Evolutionary conservation across 2,329 filamentous ascomycete species (phyloP), one percentile per base, ranked within the genome.

Genomic region (Cryphonectria japonica): DNA sequence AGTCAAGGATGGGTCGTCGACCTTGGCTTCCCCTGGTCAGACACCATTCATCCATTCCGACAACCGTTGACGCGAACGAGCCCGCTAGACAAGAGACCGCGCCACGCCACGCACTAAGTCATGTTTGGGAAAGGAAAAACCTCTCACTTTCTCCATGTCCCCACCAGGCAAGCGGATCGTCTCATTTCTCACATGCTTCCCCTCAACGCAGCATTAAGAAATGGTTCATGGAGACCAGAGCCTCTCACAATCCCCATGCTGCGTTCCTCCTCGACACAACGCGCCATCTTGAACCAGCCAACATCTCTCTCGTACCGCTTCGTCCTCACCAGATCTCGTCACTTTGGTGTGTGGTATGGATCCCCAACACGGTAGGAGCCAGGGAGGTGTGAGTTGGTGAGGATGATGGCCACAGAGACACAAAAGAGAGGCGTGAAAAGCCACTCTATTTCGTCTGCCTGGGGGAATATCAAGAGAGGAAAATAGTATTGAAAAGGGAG

Each of bases 1-100:
- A 39, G 41, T 65, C 62, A 65, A 65, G 62, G 62, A 65, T 65
- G 22, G 50, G 22, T 29, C 16, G 62, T 19, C 39, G 39, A 34
- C 39, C 43, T 52, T 37, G 41, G 61, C 19, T 19, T 61, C 26
- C 26, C 57, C 57, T 29, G 19, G 59, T n/a, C 59, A 61, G 22
- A 61, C 29, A 39, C 59, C 34, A n/a, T n/a, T 32, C 59, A 61
- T 14, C 32, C 54, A 32, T 59, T 32, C 46, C 16, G 19, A 50
- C 46, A 50, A 57, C 26, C 54, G 54, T 57, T 32, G 54, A 57
- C 54, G 54, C 59, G 34, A 61, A 34, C 16, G 59, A 61, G 59
- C 34, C 32, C 14, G 59, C 59, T 37, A 61, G 32, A 39, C 54
- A 29, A 57, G n/a, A 2, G 29, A 57, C 54, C 54, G 29, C 54